Conservation (phyloP, 73 alveolate genomes). For the Tetrahymena elliotti region DNA sequence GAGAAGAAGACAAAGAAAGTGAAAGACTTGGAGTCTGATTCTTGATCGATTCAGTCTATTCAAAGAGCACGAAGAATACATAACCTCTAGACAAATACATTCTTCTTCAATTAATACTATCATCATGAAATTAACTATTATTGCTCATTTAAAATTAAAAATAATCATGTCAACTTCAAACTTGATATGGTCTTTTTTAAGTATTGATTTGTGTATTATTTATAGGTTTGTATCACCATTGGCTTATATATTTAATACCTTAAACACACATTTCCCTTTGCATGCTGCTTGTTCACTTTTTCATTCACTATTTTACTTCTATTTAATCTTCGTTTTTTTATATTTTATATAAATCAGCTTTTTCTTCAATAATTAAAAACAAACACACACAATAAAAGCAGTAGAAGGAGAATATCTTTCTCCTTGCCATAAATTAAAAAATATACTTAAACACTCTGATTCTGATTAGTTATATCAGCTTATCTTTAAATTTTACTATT, state of each 20-base stretch:
- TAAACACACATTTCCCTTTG: background rate
- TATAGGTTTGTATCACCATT: background rate
- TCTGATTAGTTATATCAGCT: background rate
- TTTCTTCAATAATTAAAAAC: background rate
- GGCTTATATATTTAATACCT: background rate
- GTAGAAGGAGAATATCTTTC: background rate
- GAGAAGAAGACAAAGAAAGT: conserved; percentile 46
- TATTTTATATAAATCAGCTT: background rate
- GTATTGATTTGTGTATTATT: background rate
- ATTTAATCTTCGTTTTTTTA: background rate
- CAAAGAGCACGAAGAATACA: background rate
- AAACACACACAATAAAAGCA: background rate
- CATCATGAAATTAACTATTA: background rate
- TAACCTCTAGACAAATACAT: background rate
- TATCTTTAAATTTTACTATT: background rate
- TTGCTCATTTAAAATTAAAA: background rate
- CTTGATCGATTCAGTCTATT: background rate
- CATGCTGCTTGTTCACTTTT: background rate
- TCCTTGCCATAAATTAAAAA: background rate
- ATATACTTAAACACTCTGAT: background rate
- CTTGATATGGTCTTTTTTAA: background rate
- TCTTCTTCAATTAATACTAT: background rate
- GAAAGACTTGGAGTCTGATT: conserved; percentile 2
- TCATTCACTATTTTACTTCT: background rate
- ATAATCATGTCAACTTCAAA: background rate